A percentile compares a stretch with the other conserved stretches of the same genome.
Evolutionary conservation across 179 eudicot species (phyloP).

Genomic region (Patellifolia procumbens): DNA sequence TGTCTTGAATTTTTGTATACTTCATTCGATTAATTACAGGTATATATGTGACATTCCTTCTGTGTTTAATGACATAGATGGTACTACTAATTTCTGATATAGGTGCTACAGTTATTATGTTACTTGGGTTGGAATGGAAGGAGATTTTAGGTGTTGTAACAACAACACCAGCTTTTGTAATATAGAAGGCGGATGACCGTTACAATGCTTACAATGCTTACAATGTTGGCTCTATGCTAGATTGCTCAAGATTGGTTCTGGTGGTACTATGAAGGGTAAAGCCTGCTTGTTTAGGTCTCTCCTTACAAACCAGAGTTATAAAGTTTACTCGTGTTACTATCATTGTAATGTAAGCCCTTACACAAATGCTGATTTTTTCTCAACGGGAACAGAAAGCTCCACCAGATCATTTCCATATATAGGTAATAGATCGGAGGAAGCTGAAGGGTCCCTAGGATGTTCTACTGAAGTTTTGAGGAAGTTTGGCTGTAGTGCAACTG

Average conservation of each 20-base stretch:
- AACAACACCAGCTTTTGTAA: not conserved
- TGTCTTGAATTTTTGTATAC: not conserved
- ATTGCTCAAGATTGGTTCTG: not conserved
- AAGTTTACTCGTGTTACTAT: not conserved
- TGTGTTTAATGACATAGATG: not conserved
- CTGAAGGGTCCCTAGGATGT: constrained; percentile 20
- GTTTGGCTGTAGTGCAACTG: constrained; percentile 68
- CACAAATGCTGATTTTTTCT: constrained; percentile 7
- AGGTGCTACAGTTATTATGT: not conserved
- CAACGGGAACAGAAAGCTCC: not conserved
- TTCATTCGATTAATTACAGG: not conserved
- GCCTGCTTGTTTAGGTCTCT: not conserved
- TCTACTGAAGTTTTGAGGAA: constrained; percentile 46
- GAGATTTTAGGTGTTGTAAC: not conserved
- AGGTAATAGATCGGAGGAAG: constrained; percentile 1
- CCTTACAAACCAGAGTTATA: constrained; percentile 7
- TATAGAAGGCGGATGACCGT: not conserved
- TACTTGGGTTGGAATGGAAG: not conserved
- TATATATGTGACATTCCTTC: not conserved
- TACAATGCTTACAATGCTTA: not conserved
- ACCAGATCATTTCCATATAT: constrained; percentile 5
- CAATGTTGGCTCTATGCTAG: not conserved
- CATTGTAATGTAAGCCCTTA: not conserved
- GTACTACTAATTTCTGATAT: not conserved
- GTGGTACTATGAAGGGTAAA: constrained; percentile 16